Evolutionary conservation across 176 grass and related monocot species (phyloP).

Genomic region (Hyparrhenia diplandra): DNA sequence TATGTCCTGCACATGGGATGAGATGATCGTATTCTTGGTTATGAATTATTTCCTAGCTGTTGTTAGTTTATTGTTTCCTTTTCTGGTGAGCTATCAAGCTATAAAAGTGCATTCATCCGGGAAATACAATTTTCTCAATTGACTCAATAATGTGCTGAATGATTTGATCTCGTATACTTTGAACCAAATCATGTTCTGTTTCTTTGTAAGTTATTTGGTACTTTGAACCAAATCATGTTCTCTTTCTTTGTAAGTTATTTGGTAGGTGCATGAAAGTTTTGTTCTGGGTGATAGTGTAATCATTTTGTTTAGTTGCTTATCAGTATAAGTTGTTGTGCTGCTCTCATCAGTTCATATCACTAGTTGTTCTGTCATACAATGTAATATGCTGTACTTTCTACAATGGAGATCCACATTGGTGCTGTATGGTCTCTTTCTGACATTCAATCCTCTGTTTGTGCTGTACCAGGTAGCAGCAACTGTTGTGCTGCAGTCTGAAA

Average conservation of each 20-base stretch:
- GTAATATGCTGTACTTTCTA: neutral
- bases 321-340: neutral
- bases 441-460: neutral
- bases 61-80: neutral
- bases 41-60: neutral
- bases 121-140: neutral
- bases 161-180: neutral
- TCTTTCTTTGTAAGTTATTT: neutral
- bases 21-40: neutral
- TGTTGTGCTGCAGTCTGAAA: conserved; percentile 23
- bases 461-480: conserved; percentile 25
- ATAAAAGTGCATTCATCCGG: neutral
- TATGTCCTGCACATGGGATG: neutral
- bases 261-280: neutral
- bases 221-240: too few relatives aligned
- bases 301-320: neutral
- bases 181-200: neutral
- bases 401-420: neutral
- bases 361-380: neutral
- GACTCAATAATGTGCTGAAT: neutral
- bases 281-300: neutral
- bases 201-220: too few relatives aligned
- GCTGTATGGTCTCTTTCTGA: neutral
- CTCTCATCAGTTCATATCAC: neutral
- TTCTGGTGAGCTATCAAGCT: neutral